Conservation (phyloP, 345 rosid genomes). For the Microcos paniculata region DNA sequence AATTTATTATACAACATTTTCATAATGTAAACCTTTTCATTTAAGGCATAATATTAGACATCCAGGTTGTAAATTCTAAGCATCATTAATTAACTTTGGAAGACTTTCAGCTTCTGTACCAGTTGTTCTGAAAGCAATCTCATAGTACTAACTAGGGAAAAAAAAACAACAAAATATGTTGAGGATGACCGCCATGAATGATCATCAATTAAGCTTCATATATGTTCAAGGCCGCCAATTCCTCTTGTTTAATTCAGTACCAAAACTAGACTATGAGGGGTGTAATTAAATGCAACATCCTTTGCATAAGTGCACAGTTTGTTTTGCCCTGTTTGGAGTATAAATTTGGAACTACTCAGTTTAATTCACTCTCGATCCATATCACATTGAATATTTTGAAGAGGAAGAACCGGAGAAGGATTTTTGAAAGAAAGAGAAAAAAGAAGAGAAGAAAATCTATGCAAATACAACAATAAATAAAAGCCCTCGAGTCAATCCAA, state of each 20-base stretch:
- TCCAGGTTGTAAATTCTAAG: too few species aligned
- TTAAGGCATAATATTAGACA: too few species aligned
- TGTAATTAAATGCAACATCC: not conserved
- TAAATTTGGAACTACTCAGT: not conserved
- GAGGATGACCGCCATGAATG: too few species aligned
- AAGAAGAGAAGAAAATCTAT: not conserved
- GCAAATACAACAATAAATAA: slow-evolving; percentile 19
- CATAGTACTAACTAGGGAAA: too few species aligned
- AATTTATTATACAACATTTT: too few species aligned
- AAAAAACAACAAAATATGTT: too few species aligned
- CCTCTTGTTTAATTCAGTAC: not conserved
- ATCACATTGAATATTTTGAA: not conserved
- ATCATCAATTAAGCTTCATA: too few species aligned
- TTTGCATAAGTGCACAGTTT: not conserved
- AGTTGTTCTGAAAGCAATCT: too few species aligned
- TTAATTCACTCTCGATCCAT: not conserved
- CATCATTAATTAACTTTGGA: too few species aligned
- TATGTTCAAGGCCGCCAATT: not conserved
- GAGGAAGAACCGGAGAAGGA: not conserved
- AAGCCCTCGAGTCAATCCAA: slow-evolving; percentile 77
- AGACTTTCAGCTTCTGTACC: not conserved
- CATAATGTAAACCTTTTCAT: too few species aligned
- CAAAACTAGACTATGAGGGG: not conserved
- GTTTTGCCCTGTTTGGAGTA: not conserved
- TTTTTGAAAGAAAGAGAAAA: not conserved